Evolutionary conservation across 805 yeast species (phyloP).

Genomic region (Nakazawaea populi): DNA sequence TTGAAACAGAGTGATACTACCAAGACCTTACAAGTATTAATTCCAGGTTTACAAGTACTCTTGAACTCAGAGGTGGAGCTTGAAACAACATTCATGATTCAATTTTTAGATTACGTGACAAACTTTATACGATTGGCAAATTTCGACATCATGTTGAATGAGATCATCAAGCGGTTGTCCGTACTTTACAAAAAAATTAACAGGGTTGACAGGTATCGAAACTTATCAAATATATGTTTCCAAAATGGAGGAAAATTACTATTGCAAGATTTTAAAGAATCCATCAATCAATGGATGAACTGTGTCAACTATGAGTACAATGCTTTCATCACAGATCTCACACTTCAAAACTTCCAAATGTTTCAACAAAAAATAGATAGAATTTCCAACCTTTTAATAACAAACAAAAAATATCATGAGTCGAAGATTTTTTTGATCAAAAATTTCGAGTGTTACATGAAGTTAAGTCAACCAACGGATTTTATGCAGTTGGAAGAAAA

Average conservation of each 20-base stretch:
- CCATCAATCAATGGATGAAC: conserved; percentile 16
- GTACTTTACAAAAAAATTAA: conserved; percentile 15
- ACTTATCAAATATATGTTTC: conserved; percentile 39
- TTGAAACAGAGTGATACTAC: neutral
- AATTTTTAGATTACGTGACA: conserved; percentile 17
- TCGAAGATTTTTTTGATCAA: conserved; percentile 16
- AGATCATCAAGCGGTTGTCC: conserved; percentile 10
- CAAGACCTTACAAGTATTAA: neutral
- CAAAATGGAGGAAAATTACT: conserved; percentile 28
- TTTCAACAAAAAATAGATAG: conserved; percentile 27
- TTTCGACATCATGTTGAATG: conserved; percentile 1
- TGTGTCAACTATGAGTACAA: conserved; percentile 28
- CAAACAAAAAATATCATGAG: conserved; percentile 12
- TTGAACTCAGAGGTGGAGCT: neutral
- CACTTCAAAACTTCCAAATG: conserved; percentile 12
- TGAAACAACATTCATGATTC: neutral
- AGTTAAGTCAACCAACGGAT: conserved; percentile 2
- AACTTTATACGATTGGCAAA: conserved; percentile 14
- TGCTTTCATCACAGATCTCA: conserved; percentile 12
- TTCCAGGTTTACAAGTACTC: neutral
- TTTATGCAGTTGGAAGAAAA: conserved; percentile 8
- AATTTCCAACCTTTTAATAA: conserved; percentile 24
- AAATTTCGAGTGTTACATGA: conserved; percentile 15
- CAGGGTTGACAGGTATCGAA: conserved; percentile 35
- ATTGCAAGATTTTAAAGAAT: conserved; percentile 10